Evolutionary conservation across 2,329 filamentous ascomycete species (phyloP).

Genomic region (Samsoniella hepiali): DNA sequence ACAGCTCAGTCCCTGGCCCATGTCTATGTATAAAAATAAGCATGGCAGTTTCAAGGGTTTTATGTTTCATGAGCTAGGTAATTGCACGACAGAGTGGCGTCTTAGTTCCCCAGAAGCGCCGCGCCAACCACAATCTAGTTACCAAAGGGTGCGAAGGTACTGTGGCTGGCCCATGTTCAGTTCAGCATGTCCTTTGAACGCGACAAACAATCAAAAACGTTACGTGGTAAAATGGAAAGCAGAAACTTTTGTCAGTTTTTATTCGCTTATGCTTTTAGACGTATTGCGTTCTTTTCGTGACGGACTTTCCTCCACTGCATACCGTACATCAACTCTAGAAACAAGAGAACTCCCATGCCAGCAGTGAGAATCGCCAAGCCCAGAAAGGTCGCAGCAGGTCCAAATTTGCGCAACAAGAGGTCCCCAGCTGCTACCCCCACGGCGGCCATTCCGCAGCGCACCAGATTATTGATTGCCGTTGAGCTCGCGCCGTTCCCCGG

Average conservation of each 20-base stretch:
- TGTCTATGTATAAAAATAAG: too few species aligned
- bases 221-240: background rate
- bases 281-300: background rate
- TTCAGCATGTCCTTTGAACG: background rate
- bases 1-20: too few species aligned
- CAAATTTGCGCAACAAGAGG: background rate
- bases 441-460: background rate
- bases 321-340: background rate
- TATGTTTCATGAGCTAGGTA: background rate
- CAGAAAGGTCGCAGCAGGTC: conserved; percentile 13
- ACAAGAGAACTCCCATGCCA: conserved; percentile 1
- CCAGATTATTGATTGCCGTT: background rate
- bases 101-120: background rate
- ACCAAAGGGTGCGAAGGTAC: background rate
- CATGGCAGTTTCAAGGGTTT: too few species aligned
- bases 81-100: background rate
- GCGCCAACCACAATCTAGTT: background rate
- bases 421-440: background rate
- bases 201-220: background rate
- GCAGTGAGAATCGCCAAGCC: conserved; percentile 6
- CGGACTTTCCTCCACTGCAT: background rate
- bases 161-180: background rate
- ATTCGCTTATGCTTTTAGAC: background rate
- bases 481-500: background rate
- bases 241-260: background rate